These are phyloP conservation scores for Trichocomaceae sp. DNA, from an alignment of 2,329 filamentous ascomycete species.

Conservation along the genomic window DNA sequence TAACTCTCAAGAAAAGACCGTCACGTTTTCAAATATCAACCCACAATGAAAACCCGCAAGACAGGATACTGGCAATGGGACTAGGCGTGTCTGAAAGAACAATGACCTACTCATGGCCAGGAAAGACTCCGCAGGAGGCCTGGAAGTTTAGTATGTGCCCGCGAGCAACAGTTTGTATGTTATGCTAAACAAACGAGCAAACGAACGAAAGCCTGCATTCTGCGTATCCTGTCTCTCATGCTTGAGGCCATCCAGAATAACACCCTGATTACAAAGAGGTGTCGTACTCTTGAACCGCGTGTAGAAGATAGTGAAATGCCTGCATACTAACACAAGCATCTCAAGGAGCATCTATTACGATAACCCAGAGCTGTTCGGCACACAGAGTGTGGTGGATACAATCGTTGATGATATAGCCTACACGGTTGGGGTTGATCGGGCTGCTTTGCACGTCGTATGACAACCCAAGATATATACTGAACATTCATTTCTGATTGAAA, in stretches of 20 bases:
- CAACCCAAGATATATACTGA: not conserved
- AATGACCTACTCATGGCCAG: constrained; percentile 49
- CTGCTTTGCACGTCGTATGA: constrained; percentile 52
- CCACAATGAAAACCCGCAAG: constrained; percentile 25
- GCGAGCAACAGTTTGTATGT: not conserved
- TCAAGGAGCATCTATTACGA: constrained; percentile 58
- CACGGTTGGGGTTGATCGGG: constrained; percentile 51
- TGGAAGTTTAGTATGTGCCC: constrained; percentile 43
- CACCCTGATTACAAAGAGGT: constrained; percentile 53
- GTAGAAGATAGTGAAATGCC: not conserved
- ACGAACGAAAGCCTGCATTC: constrained; percentile 6
- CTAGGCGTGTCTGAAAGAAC: constrained; percentile 11
- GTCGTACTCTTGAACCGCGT: not conserved
- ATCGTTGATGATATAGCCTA: constrained; percentile 56
- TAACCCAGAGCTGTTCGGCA: constrained; percentile 53
- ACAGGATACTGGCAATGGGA: constrained; percentile 9
- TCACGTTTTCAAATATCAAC: constrained; percentile 24
- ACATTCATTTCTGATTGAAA: not conserved
- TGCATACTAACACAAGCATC: not conserved
- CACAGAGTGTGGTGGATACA: constrained; percentile 51
- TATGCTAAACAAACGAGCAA: not conserved
- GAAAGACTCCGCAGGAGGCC: constrained; percentile 49
- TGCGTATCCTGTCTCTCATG: constrained; percentile 52
- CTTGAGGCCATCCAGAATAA: constrained; percentile 46
- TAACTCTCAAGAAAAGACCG: constrained; percentile 22